Evolutionary conservation across 2,329 filamentous ascomycete genomes (phyloP), one percentile per base, ranked within the genome.

Genomic region (Alternaria ethzedia): DNA sequence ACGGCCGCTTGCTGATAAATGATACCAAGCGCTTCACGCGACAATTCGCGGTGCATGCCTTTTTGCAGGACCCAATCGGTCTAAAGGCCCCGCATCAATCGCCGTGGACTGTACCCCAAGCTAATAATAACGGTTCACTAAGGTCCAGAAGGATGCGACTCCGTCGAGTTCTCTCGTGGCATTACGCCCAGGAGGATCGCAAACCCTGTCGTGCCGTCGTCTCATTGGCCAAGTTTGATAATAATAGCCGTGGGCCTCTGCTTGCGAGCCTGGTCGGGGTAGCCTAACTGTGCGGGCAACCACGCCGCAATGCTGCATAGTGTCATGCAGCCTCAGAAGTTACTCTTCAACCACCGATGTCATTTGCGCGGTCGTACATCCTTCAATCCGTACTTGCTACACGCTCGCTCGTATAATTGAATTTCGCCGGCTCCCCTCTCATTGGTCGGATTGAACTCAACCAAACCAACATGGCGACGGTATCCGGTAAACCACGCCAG

Each of bases 401-500:
- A 46, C 49, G 47, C 17, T 36, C 17, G 25, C 20, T 65, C 50
- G 56, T 47, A 61, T 30, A 63, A 15, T 20, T 47, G 7, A n/a
- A 26, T 17, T 11, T n/a, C 26, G 21, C 52, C 17, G 23, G 11
- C 17, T 7, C 21, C 12, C 15, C 36, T 58, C n/a, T 21, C 36
- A 32, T 51, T 61, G 41, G 54, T 25, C 20, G 50, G 41, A n/a
- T 21, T 25, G 12, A 30, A 32, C 4, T 43, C 30, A 9, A 26
- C 21, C 17, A n/a, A 30, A 46, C 17, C 4, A 17, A 25, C 28
- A 68, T 66, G 59, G 52, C 46, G 8, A 55, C 57, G 44, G 32
- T 59, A 15, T 36, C 49, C 28, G 62, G 64, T 20, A 69, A 67
- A 44, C 41, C 56, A 11, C 67, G 67, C 44, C 67, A 69, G 54